Evolutionary conservation across 2,329 filamentous ascomycete genomes (phyloP).

Genomic region (Hirsutella rhossiliensis): DNA sequence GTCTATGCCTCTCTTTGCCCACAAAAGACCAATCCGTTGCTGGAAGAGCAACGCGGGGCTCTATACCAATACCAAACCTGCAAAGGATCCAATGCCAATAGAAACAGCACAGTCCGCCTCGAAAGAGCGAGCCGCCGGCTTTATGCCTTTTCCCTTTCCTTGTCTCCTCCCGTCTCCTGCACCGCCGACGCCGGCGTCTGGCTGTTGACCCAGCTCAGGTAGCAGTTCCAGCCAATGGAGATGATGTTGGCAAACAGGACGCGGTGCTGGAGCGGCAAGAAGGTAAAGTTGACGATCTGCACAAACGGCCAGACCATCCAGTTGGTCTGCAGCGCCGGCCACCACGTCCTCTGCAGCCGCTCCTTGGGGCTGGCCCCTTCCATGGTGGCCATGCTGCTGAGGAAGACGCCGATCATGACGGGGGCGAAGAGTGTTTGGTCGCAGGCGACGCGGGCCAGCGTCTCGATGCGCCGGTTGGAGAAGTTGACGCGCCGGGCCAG

Average conservation of each 20-base stretch:
- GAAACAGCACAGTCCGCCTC: too few relatives aligned
- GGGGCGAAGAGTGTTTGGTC: slow-evolving; percentile 81
- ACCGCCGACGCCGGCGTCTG: slow-evolving; percentile 7
- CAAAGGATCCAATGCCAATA: too few relatives aligned
- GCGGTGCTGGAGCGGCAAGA: slow-evolving; percentile 72
- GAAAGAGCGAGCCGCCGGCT: too few relatives aligned
- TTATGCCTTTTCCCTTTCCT: too few relatives aligned
- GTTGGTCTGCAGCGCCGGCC: slow-evolving; percentile 64
- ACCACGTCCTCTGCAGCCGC: slow-evolving; percentile 62
- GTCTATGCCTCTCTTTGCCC: too few relatives aligned
- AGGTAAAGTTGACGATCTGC: slow-evolving; percentile 77
- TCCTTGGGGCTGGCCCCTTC: slow-evolving; percentile 51
- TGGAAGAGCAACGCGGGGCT: too few relatives aligned
- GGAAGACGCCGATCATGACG: slow-evolving; percentile 69
- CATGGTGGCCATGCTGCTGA: slow-evolving; percentile 72
- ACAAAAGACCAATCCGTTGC: too few relatives aligned
- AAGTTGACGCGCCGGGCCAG: slow-evolving; percentile 59
- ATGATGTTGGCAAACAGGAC: slow-evolving; percentile 81
- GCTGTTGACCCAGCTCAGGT: slow-evolving; percentile 50
- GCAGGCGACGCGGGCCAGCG: slow-evolving; percentile 61
- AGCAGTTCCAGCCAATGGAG: slow-evolving; percentile 54
- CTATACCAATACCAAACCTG: too few relatives aligned
- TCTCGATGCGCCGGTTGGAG: slow-evolving; percentile 54
- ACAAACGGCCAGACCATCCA: slow-evolving; percentile 81
- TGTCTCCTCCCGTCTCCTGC: too few relatives aligned